Conservation (phyloP, 306 rosid genomes). For the Senna siamea region DNA sequence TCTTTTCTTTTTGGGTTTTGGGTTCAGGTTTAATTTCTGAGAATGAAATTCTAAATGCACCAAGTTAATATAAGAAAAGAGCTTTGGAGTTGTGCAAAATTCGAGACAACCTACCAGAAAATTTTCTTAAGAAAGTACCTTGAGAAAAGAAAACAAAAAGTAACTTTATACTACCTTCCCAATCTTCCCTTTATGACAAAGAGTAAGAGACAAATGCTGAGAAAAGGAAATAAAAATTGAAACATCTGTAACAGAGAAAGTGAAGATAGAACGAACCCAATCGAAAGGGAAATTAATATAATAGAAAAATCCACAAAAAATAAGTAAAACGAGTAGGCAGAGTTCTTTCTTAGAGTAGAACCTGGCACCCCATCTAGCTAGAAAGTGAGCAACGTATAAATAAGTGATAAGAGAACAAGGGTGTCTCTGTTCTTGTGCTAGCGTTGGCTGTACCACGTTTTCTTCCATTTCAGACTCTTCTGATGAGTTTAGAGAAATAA, state of each 20-base stretch:
- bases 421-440: constrained; percentile 36
- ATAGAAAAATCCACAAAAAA: not conserved
- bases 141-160: not conserved
- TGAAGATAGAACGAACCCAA: not conserved
- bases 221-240: not conserved
- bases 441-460: constrained; percentile 34
- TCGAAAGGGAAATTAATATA: not conserved
- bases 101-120: too few species aligned
- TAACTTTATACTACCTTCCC: not conserved
- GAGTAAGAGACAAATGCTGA: not conserved
- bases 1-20: too few species aligned
- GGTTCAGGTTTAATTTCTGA: too few species aligned
- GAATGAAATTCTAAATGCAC: too few species aligned
- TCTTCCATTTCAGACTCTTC: constrained; percentile 43
- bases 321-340: not conserved
- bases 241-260: constrained; percentile 5
- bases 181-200: not conserved
- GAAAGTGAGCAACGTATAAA: constrained; percentile 67
- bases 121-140: not conserved
- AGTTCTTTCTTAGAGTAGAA: constrained; percentile 19
- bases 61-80: too few species aligned
- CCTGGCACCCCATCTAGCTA: constrained; percentile 91
- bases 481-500: too few species aligned
- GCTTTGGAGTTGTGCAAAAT: too few species aligned
- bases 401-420: constrained; percentile 53